phyloP scores from a whole-genome alignment of 2,329 filamentous ascomycete genomes.

The Ophiostoma pallidulum region DNA sequence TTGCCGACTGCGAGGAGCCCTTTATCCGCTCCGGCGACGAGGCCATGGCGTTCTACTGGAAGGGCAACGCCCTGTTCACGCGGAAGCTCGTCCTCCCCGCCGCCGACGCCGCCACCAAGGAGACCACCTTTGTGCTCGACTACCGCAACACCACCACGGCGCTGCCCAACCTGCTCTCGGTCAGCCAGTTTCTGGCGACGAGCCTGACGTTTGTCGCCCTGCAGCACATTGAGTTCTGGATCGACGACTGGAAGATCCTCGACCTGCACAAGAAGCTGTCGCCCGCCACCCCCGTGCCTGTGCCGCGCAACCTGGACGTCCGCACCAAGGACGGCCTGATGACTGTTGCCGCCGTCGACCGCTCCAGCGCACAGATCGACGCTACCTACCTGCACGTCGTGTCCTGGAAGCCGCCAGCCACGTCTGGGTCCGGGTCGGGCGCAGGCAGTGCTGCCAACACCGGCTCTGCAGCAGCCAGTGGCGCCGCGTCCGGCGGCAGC shows the following conservation, averaged over 20 bases:
- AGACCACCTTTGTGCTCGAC: conserved; percentile 91
- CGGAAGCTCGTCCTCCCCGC: conserved; percentile 68
- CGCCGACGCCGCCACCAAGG: conserved; percentile 31
- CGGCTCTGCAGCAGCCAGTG: not conserved
- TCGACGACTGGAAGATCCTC: conserved; percentile 79
- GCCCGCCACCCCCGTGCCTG: conserved; percentile 58
- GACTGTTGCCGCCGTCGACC: conserved; percentile 71
- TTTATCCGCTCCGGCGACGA: conserved; percentile 89
- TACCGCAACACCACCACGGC: conserved; percentile 85
- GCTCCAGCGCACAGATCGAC: conserved; percentile 85
- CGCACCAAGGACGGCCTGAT: conserved; percentile 81
- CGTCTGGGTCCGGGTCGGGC: conserved; percentile 19
- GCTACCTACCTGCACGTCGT: conserved; percentile 81
- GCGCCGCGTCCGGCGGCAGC: conserved; percentile 10
- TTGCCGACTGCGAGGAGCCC: conserved; percentile 94
- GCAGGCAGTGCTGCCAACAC: not conserved
- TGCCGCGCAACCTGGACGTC: conserved; percentile 72
- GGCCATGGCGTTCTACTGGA: conserved; percentile 99
- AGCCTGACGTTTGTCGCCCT: conserved; percentile 93
- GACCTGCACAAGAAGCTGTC: conserved; percentile 77
- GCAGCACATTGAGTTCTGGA: conserved; percentile 76
- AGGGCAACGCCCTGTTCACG: conserved; percentile 93
- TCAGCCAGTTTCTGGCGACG: conserved; percentile 87
- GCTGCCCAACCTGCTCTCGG: conserved; percentile 72
- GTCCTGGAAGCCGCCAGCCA: conserved; percentile 62